Evolutionary conservation across 345 rosid species (phyloP), one percentile per base, ranked within the genome.

Genomic region (Gossypium bickii): DNA sequence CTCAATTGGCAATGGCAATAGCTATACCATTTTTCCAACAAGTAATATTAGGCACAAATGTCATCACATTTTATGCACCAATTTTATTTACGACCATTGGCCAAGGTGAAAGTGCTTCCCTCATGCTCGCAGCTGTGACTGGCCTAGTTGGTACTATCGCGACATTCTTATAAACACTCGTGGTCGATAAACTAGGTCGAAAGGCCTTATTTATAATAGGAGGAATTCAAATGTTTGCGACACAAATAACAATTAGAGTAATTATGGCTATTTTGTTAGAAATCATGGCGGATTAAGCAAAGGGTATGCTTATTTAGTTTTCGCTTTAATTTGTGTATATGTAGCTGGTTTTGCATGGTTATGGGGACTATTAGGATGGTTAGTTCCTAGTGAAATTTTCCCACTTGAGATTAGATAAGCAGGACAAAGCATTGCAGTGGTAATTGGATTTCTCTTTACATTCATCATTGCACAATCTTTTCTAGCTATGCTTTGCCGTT

Each of bases 301-400:
- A 76, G 69, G 79, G 25, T 80, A 82, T 2, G 89, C 89, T 17
- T 82, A 75, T 15, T 25, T 80, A 9, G 82, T 88, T 29, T 7
- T 88, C 44, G 25, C 82, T 60, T 65, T 87, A 52, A 80, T 89
- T n/a, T 86, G 90, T 25, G 0, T 77, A 3, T 91, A 83, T 9
- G 87, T 86, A 2, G 77, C 87, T 5, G 92, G 92, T 0, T 91
- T 91, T 41, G 86, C 80, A 0, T 78, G 84, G 85, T 91, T 90
- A 9, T 87, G 89, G 97, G 97, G 93, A 1, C 92, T 89, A 2
- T 43, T 91, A 9, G 87, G 90, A 59, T 91, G 92, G 90, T 75
- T 88, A 7, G 88, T 91, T 45, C 87, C 93, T 0, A 87, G 89
- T 12, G 93, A 89, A 82, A 89, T 89, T 4, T 89, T 79, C 22